A percentile compares a stretch with the other conserved stretches of the same genome.
These are phyloP conservation scores for Escovopsis sp. DNA, from an alignment of 2,329 filamentous ascomycete species.

Conservation along the genomic window DNA sequence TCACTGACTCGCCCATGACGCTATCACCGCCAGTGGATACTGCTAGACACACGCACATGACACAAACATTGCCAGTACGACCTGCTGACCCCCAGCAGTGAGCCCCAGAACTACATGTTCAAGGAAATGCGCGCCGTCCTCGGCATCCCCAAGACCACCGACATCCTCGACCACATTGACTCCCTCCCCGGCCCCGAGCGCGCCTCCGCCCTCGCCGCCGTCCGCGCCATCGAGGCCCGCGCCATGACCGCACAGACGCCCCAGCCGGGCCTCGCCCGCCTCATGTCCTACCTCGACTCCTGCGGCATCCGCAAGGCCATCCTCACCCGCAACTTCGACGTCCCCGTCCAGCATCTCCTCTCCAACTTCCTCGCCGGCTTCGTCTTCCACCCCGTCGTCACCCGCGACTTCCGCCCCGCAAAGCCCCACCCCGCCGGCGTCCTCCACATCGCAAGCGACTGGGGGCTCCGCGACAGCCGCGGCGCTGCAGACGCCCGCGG, in stretches of 20 bases:
- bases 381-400: conserved; percentile 65
- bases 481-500: conserved; percentile 27
- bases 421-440: conserved; percentile 86
- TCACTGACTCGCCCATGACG: background rate
- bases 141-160: conserved; percentile 53
- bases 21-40: conserved; percentile 2
- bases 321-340: conserved; percentile 87
- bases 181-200: conserved; percentile 47
- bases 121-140: conserved; percentile 65
- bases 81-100: conserved; percentile 29
- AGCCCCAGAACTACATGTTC: conserved; percentile 96
- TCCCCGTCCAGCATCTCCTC: conserved; percentile 61
- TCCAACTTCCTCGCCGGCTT: conserved; percentile 55
- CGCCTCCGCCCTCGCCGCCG: conserved; percentile 51
- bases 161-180: conserved; percentile 85
- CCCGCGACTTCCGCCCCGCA: conserved; percentile 65
- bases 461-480: conserved; percentile 40
- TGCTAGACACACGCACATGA: too few relatives aligned
- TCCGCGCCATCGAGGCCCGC: conserved; percentile 64
- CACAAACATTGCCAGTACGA: background rate
- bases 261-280: conserved; percentile 59
- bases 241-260: conserved; percentile 71
- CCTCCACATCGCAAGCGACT: conserved; percentile 64
- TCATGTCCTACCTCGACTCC: conserved; percentile 72
- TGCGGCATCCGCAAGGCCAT: conserved; percentile 61